Evolutionary conservation across 2,329 filamentous ascomycete genomes (phyloP).

Genomic region (Exophiala calicioides): DNA sequence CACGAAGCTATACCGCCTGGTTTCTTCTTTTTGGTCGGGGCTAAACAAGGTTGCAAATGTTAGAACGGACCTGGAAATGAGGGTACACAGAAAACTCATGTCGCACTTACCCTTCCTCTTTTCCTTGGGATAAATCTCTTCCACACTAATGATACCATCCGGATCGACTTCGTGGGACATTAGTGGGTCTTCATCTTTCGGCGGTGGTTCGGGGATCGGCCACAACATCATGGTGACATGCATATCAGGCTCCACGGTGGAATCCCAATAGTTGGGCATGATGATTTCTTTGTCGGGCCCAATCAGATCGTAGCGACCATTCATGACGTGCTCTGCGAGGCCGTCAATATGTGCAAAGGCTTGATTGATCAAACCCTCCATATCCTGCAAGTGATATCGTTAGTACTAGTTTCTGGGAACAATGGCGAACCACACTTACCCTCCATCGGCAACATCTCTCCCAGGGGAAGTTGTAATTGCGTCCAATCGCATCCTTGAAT

Average conservation of each 20-base stretch:
- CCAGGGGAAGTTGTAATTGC: constrained; percentile 91
- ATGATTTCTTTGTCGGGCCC: constrained; percentile 81
- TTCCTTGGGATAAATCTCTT: constrained; percentile 19
- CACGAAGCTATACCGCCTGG: constrained; percentile 44
- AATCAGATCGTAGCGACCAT: constrained; percentile 77
- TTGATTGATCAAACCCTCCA: constrained; percentile 84
- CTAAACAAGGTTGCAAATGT: neutral
- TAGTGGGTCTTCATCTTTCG: constrained; percentile 30
- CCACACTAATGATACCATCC: constrained; percentile 27
- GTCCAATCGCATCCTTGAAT: constrained; percentile 87
- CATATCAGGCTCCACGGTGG: constrained; percentile 77
- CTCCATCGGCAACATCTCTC: constrained; percentile 80
- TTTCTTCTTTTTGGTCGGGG: constrained; percentile 23
- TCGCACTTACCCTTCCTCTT: constrained; percentile 28
- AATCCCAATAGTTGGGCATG: constrained; percentile 78
- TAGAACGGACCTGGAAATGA: neutral
- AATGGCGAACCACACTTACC: constrained; percentile 54
- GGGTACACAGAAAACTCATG: neutral
- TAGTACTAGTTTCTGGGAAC: constrained; percentile 5
- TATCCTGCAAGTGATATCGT: constrained; percentile 62
- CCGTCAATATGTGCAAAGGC: constrained; percentile 77
- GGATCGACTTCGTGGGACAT: constrained; percentile 21
- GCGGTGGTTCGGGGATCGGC: constrained; percentile 61
- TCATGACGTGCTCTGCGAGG: constrained; percentile 72
- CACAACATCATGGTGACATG: constrained; percentile 68